Evolutionary conservation across 805 yeast genomes (phyloP).

Genomic region (Barnettozyma wickerhamii): DNA sequence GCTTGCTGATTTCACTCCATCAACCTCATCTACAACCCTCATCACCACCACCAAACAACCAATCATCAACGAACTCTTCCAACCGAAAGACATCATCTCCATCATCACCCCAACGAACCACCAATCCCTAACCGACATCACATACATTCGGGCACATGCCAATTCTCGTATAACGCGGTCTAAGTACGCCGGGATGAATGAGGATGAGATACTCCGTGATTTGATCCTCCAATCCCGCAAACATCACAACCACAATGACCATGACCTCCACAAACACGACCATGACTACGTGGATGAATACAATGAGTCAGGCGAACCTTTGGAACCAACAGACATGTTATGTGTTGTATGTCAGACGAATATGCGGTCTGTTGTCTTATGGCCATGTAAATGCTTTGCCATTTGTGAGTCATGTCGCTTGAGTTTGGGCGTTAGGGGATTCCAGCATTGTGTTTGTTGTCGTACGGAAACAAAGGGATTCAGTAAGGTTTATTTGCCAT

Average conservation of each 20-base stretch:
- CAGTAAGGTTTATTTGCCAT: conserved; percentile 33
- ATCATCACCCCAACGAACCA: conserved; percentile 27
- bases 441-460: conserved; percentile 82
- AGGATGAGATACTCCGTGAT: conserved; percentile 27
- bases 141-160: conserved; percentile 16
- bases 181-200: conserved; percentile 27
- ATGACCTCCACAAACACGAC: too few species aligned
- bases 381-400: conserved; percentile 94
- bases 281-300: conserved; percentile 48
- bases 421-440: conserved; percentile 65
- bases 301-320: too few species aligned
- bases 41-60: neutral
- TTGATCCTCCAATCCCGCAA: conserved; percentile 25
- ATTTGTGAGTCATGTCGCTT: conserved; percentile 81
- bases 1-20: neutral
- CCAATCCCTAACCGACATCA: conserved; percentile 15
- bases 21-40: neutral
- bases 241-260: conserved; percentile 1
- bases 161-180: conserved; percentile 31
- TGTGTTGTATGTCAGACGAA: conserved; percentile 65
- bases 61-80: conserved; percentile 18
- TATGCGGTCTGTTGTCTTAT: conserved; percentile 70
- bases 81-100: conserved; percentile 22
- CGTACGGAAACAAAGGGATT: conserved; percentile 63
- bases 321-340: conserved; percentile 68